Evolutionary conservation across 805 yeast genomes (phyloP).

Genomic region (Lachancea waltii): DNA sequence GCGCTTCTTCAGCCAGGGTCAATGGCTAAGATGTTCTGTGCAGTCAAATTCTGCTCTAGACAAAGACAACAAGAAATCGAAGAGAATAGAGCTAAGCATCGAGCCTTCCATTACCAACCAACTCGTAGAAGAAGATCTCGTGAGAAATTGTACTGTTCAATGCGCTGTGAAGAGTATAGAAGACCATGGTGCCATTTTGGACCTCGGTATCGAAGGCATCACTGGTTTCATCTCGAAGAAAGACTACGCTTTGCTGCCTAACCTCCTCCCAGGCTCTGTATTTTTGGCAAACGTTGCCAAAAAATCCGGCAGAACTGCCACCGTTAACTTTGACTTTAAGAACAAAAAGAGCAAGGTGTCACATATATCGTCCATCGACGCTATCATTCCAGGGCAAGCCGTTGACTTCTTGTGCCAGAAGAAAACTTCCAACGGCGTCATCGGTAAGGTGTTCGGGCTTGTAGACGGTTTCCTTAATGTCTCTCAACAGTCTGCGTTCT

Average conservation of each 20-base stretch:
- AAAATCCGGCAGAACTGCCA: conserved; percentile 38
- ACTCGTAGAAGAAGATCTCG: conserved; percentile 59
- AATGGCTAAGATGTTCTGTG: conserved; percentile 82
- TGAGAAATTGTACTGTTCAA: conserved; percentile 59
- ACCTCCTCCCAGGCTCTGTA: conserved; percentile 56
- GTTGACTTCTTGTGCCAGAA: conserved; percentile 68
- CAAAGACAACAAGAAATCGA: conserved; percentile 39
- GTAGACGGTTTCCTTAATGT: conserved; percentile 64
- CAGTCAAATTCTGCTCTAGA: conserved; percentile 44
- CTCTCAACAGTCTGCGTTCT: conserved; percentile 52
- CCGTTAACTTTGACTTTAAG: conserved; percentile 46
- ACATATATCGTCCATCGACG: conserved; percentile 65
- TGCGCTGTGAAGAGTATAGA: conserved; percentile 73
- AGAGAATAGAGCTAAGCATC: conserved; percentile 61
- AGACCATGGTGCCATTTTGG: conserved; percentile 84
- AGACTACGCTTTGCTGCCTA: conserved; percentile 42
- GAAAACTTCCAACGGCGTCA: conserved; percentile 53
- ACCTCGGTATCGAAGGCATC: conserved; percentile 52
- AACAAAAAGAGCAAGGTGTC: conserved; percentile 40
- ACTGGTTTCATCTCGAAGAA: conserved; percentile 73
- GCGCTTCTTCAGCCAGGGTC: conserved; percentile 59
- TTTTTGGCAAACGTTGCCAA: conserved; percentile 54
- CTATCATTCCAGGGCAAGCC: conserved; percentile 77
- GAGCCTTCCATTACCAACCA: conserved; percentile 72
- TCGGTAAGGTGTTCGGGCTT: conserved; percentile 68